Evolutionary conservation across 2,329 filamentous ascomycete genomes (phyloP).

Genomic region (Claviceps sp.): DNA sequence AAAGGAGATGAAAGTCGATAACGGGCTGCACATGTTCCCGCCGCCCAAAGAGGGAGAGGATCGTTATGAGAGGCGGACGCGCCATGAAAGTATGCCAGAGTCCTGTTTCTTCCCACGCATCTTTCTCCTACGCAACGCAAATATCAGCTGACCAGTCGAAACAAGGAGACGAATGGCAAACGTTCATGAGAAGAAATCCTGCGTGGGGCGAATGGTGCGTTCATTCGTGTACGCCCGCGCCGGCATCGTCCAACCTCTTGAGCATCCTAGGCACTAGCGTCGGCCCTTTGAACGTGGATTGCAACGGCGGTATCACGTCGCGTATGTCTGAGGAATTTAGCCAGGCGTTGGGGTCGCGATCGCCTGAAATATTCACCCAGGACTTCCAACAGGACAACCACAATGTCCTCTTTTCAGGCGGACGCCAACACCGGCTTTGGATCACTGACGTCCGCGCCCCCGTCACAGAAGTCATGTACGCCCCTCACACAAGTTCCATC

Average conservation of each 20-base stretch:
- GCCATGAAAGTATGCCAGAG: constrained; percentile 20
- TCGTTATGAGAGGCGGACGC: constrained; percentile 22
- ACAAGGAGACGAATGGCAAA: too few species aligned
- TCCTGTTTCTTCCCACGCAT: background rate
- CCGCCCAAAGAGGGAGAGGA: constrained; percentile 17
- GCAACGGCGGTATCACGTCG: constrained; percentile 20
- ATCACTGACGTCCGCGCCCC: constrained; percentile 30
- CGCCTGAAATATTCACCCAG: constrained; percentile 32
- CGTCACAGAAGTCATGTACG: constrained; percentile 18
- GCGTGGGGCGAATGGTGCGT: constrained; percentile 21
- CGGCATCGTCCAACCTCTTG: constrained; percentile 23
- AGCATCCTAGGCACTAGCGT: constrained; percentile 35
- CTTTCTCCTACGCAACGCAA: too few species aligned
- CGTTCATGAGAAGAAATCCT: constrained; percentile 7
- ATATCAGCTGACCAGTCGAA: too few species aligned
- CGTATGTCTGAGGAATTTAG: constrained; percentile 13
- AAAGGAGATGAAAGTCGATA: constrained; percentile 17
- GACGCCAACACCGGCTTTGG: constrained; percentile 33
- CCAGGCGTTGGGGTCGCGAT: constrained; percentile 8
- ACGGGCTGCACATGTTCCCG: constrained; percentile 25
- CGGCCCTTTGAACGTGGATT: constrained; percentile 29
- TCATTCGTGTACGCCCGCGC: constrained; percentile 29
- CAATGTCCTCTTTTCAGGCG: constrained; percentile 36
- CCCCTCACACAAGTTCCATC: constrained; percentile 26
- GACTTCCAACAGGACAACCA: constrained; percentile 32